Base-by-base conservation (phyloP, 2,329 filamentous ascomycete genomes). In the Zasmidium cellare region DNA sequence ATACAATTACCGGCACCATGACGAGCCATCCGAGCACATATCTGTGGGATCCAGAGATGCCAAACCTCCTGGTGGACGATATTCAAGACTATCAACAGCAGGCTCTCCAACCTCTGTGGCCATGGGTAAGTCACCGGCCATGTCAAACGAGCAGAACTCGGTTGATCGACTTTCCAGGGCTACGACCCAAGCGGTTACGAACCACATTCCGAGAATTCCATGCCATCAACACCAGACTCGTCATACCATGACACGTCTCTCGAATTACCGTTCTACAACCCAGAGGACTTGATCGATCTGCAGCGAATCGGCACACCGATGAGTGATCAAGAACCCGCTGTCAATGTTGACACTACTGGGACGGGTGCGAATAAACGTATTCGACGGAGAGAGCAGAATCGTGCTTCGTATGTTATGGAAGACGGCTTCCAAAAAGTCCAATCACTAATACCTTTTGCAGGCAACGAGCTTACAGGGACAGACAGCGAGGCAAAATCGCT, bases 401-500 rank as follows among this genome's bases (percentile, higher is more conserved):
- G 51, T 35, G 51, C 51, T 46, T 46, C 51, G 51, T 53, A 23
- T 1, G 51, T 46, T 45, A 20, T 46, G 5, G 2, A 2, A 7
- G 1, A 2, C 1, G 2, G 3, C 18, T 3, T 41, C 12, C 5
- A 41, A 3, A 9, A 18, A 5, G 5, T n/a, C 5, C 16, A 9
- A 31, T 9, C 41, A 28, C 51, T 53, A 20, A 53, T 11, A 7
- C 19, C 14, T 11, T 2, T n/a, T 25, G 3, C 12, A 57, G 55
- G 2, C 55, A 57, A 23, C 45, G 55, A 49, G 55, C 55, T 7
- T 57, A 57, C 23, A 50, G 55, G 3, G 55, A 57, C 52, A 46
- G 55, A 44, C 55, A 57, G 31, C 55, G 55, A 44, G 55, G 51
- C n/a, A 57, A 57, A 49, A 57, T 57, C 12, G 31, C 50, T 9